Evolutionary conservation across 306 rosid species (phyloP).

Genomic region (Sesbania bispinosa): DNA sequence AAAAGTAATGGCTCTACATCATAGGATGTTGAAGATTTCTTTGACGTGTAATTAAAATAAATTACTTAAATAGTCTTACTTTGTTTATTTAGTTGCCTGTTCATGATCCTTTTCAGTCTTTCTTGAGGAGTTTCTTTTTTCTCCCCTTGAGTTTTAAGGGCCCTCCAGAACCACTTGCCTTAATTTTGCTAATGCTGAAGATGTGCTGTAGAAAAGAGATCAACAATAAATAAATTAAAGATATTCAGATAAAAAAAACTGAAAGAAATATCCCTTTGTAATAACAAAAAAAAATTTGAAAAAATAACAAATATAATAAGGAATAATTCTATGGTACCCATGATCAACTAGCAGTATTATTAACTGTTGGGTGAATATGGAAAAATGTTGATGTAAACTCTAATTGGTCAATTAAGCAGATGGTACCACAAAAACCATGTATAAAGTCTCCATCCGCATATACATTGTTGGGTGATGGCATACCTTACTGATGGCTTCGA

Average conservation of each 20-base stretch:
- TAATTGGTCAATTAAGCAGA: background rate
- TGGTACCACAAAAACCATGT: conserved; percentile 1
- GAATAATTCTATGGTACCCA: background rate
- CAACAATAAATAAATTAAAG: background rate
- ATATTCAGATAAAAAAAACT: background rate
- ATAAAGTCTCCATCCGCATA: background rate
- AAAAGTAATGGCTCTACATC: background rate
- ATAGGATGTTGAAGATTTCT: background rate
- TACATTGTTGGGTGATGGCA: conserved; percentile 12
- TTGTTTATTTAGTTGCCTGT: conserved; percentile 80
- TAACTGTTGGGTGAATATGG: background rate
- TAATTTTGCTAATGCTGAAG: conserved; percentile 80
- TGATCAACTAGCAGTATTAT: background rate
- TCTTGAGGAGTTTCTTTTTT: conserved; percentile 92
- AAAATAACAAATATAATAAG: background rate
- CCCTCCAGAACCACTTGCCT: conserved; percentile 65
- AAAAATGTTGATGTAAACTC: background rate
- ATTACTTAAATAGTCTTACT: conserved; percentile 36
- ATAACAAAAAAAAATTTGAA: background rate
- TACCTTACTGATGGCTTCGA: conserved; percentile 71
- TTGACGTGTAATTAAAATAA: conserved; percentile 11
- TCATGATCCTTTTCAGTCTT: conserved; percentile 81
- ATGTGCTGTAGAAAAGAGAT: conserved; percentile 48
- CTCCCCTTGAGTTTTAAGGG: conserved; percentile 54
- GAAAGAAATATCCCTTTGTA: background rate